Evolutionary conservation across 257 asterid genomes (phyloP).

Genomic region (Penstemon barbatus): DNA sequence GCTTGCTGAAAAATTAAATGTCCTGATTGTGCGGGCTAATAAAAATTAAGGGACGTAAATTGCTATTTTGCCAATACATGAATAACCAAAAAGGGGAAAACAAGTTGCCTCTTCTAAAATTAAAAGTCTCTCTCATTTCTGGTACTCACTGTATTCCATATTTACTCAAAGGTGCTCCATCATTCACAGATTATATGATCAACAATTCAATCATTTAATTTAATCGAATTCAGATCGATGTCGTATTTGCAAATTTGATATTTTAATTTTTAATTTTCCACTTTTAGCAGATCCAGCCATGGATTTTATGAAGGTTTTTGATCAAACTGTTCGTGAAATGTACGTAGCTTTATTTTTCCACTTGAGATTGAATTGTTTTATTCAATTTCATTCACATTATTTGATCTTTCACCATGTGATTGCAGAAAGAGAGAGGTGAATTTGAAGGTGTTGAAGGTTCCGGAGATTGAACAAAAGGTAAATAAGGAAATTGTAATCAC

Average conservation of each 20-base stretch:
- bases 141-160: no score
- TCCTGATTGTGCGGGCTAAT: no score
- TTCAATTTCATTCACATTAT: neutral
- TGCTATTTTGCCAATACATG: no score
- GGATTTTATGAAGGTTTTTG: slow-evolving; percentile 95
- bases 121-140: no score
- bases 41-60: no score
- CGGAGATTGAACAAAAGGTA: slow-evolving; percentile 97
- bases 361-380: slow-evolving; percentile 17
- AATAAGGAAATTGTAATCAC: slow-evolving; percentile 1
- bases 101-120: no score
- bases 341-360: slow-evolving; percentile 31
- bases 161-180: neutral
- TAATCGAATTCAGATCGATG: slow-evolving; percentile 31
- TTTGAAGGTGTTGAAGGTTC: slow-evolving; percentile 91
- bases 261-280: neutral
- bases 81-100: no score
- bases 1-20: no score
- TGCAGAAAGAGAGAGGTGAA: slow-evolving; percentile 98
- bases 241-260: slow-evolving; percentile 26
- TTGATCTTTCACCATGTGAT: neutral
- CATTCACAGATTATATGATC: neutral
- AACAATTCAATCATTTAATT: no score
- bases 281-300: slow-evolving; percentile 64
- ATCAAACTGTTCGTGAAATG: slow-evolving; percentile 98